Evolutionary conservation across 257 asterid species (phyloP).

Genomic region (Eucommia ulmoides): DNA sequence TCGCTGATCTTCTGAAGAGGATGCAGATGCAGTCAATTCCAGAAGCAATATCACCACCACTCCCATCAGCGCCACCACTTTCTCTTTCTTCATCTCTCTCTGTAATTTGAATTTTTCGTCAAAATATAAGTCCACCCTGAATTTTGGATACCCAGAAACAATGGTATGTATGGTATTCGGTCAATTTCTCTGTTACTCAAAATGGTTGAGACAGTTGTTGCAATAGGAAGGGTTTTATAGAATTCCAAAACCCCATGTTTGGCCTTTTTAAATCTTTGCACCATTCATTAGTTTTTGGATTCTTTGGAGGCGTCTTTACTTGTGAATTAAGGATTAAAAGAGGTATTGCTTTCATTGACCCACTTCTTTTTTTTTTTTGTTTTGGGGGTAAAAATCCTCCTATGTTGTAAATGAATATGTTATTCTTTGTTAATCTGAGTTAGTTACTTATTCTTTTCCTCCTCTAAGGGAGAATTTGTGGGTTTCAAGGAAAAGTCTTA

Average conservation of each 20-base stretch:
- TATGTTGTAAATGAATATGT: too few relatives aligned
- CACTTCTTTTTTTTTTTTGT: too few relatives aligned
- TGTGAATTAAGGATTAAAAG: constrained; percentile 17
- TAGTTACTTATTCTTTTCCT: too few relatives aligned
- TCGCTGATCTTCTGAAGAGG: constrained; percentile 30
- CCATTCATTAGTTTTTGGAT: not conserved
- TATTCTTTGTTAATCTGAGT: too few relatives aligned
- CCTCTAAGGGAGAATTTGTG: too few relatives aligned
- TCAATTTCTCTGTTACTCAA: too few relatives aligned
- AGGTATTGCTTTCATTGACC: constrained; percentile 11
- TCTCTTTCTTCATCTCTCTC: constrained; percentile 26
- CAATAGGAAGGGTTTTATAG: constrained; percentile 1
- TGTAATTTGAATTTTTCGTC: not conserved
- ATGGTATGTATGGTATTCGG: too few relatives aligned
- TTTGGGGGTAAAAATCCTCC: too few relatives aligned
- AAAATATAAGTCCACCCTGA: not conserved
- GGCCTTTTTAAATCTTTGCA: constrained; percentile 8
- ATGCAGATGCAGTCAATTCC: constrained; percentile 24
- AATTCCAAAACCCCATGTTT: constrained; percentile 2
- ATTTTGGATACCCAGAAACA: constrained; percentile 4
- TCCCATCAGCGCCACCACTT: constrained; percentile 16
- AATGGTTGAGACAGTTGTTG: constrained; percentile 6
- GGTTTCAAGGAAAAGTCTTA: too few relatives aligned
- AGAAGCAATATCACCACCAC: constrained; percentile 14
- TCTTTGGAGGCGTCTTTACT: constrained; percentile 9